A percentile compares a stretch with the other conserved stretches of the same genome.
phyloP scores from a whole-genome alignment of 148 eudicot species.

The Arbutus unedo region DNA sequence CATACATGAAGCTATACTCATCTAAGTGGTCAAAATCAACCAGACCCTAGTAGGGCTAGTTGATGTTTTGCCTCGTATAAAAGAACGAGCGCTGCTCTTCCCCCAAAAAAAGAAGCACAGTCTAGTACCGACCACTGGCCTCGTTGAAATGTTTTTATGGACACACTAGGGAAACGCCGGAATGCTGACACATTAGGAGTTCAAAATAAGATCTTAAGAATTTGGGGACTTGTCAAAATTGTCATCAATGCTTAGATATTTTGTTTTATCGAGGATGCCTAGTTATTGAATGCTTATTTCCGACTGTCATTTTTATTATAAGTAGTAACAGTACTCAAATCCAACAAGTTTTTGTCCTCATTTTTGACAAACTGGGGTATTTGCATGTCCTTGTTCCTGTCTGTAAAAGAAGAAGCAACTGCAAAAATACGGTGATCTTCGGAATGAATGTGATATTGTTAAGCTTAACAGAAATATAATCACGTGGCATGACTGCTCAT shows the following conservation, averaged over 20 bases:
- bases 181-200: background rate
- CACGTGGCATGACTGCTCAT: background rate
- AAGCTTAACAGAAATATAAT: background rate
- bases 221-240: background rate
- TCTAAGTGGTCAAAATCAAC: background rate
- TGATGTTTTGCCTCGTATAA: background rate
- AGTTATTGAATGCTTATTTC: background rate
- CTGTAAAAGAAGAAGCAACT: background rate
- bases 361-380: background rate
- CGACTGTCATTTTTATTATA: too few species aligned
- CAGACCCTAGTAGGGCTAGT: background rate
- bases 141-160: background rate
- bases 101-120: background rate
- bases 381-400: too few species aligned
- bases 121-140: background rate
- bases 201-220: background rate
- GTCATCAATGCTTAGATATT: background rate
- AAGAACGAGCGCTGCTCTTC: background rate
- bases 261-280: background rate
- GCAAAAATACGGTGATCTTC: background rate
- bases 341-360: background rate
- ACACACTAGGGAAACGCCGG: background rate
- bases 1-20: background rate
- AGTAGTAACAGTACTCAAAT: background rate
- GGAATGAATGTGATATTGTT: background rate